Percentiles rank a stretch among this genome's conserved stretches.
Evolutionary conservation across 768 basidiomycete genomes (phyloP).

Genomic region (Leucogyrophana mollusca): DNA sequence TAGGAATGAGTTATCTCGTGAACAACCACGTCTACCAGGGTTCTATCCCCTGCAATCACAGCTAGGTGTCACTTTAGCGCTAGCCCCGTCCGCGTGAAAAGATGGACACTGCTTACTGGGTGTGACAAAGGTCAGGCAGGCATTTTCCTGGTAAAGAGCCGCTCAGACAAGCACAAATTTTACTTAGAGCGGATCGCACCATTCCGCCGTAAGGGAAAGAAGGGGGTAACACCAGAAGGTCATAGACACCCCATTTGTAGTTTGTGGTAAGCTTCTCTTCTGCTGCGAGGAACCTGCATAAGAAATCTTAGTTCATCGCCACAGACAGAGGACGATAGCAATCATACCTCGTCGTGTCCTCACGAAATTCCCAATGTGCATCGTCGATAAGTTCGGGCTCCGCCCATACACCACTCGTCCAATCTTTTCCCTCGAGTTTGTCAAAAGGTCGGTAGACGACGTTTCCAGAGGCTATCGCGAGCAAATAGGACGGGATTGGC

Average conservation of each 20-base stretch:
- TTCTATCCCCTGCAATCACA: constrained; percentile 82
- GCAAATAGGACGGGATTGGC: constrained; percentile 87
- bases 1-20: constrained; percentile 87
- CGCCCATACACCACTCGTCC: constrained; percentile 88
- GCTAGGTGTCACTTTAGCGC: constrained; percentile 38
- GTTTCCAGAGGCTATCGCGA: constrained; percentile 89
- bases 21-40: constrained; percentile 84
- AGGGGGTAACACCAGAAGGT: constrained; percentile 84
- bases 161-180: background rate
- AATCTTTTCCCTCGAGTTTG: constrained; percentile 56
- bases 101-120: constrained; percentile 55
- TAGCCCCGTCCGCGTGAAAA: background rate
- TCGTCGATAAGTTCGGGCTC: constrained; percentile 81
- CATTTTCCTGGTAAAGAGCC: constrained; percentile 67
- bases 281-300: constrained; percentile 64
- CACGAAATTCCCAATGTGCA: constrained; percentile 84
- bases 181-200: constrained; percentile 36
- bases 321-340: background rate
- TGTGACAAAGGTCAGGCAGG: constrained; percentile 84
- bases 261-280: constrained; percentile 74
- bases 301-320: background rate
- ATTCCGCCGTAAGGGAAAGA: constrained; percentile 94
- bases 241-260: constrained; percentile 87
- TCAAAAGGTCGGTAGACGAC: constrained; percentile 70
- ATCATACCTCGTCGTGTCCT: constrained; percentile 72